Evolutionary conservation across 225 moss, liverwort and hornwort genomes (phyloP).

Genomic region (Marchantia paleacea): DNA sequence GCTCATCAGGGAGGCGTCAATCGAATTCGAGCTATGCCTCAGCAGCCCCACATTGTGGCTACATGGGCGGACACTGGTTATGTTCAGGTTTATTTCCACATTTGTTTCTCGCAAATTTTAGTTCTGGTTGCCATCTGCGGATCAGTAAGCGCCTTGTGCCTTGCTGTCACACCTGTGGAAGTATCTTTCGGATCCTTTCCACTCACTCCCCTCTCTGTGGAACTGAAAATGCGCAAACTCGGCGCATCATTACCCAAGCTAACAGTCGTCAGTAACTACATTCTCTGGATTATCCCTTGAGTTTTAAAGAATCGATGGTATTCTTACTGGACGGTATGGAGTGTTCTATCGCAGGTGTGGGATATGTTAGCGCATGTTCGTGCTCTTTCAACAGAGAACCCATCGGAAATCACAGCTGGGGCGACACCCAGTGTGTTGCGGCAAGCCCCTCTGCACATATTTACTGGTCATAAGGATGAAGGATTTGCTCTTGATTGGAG

Average conservation of each 20-base stretch:
- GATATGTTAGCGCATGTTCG: constrained; percentile 83
- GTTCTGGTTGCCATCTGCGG: not conserved
- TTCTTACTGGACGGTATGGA: not conserved
- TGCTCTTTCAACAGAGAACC: constrained; percentile 54
- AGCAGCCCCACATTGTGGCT: constrained; percentile 86
- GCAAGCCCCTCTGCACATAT: constrained; percentile 82
- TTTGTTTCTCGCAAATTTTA: not conserved
- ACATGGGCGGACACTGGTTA: constrained; percentile 94
- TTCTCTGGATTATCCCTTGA: too few relatives aligned
- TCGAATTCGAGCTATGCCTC: constrained; percentile 80
- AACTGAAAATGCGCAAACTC: too few relatives aligned
- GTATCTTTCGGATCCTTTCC: not conserved
- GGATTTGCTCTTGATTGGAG: constrained; percentile 98
- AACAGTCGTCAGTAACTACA: too few relatives aligned
- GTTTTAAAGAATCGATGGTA: not conserved
- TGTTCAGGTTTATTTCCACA: constrained; percentile 60
- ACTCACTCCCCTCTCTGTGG: too few relatives aligned
- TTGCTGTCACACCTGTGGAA: not conserved
- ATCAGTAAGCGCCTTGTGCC: not conserved
- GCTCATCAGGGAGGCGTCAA: constrained; percentile 98
- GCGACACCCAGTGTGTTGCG: constrained; percentile 31
- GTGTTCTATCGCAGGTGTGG: constrained; percentile 60
- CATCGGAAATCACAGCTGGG: constrained; percentile 20
- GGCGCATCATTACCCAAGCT: too few relatives aligned
- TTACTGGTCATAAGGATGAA: constrained; percentile 89